Base-by-base conservation (phyloP, 192 early-diverging fungal species). In the Backusella liffmaniae region DNA sequence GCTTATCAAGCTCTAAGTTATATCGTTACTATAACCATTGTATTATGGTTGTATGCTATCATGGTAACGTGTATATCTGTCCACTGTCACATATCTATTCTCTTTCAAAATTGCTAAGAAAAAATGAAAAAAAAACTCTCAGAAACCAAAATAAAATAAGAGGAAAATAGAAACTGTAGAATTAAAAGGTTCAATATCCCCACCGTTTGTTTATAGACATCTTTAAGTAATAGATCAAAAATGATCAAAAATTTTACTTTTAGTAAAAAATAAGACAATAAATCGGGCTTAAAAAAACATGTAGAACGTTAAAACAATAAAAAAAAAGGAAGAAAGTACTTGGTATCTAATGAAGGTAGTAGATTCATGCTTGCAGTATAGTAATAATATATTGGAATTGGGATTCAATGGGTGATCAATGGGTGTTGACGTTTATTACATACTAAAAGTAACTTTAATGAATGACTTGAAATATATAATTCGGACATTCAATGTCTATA, bases 201-300 rank as follows among this genome's bases (percentile, higher is more conserved):
- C 53, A 59, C 21, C n/a, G 10, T 23, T 59, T 62, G 56, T 62
- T 29, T 62, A 62, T 62, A 13, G 56, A 62, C 56, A 62, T 62
- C 56, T 62, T 62, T 62, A 62, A 62, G 56, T 62, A 62, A 62
- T 62, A 62, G 56, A 62, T 62, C 56, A 62, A 62, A 59, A 59
- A 26, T 59, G 56, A 59, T 59, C 21, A 26, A 59, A 26, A 62
- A 62, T 12, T 12, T 62, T 62, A 62, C 56, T 62, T 62, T 0
- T 62, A 62, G 56, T 62, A 62, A 62, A 62, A 62, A 26, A 62
- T 62, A 62, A 62, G 56, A 62, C 56, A 62, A 62, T 29, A 29
- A 59, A 59, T 59, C 56, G 56, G 56, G 56, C 23, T 59, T 59
- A 26, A 59, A 59, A 59, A 59, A 59, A 9, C 9, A 26, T 59